phyloP scores from a whole-genome alignment of 257 asterid genomes.

The Plantago ovata region DNA sequence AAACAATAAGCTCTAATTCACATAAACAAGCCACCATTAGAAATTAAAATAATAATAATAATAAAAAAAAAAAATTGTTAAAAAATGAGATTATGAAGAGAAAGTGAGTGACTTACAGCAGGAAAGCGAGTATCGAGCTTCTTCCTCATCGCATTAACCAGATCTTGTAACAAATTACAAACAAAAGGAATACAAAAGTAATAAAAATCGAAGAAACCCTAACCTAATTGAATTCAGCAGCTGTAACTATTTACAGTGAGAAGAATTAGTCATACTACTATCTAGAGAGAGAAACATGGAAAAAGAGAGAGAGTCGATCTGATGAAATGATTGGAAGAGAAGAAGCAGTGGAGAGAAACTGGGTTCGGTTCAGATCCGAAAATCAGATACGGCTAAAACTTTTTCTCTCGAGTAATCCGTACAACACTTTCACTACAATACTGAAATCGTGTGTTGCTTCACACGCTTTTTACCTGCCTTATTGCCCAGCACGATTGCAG shows the following conservation, averaged over 20 bases:
- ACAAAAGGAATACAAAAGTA: constrained; percentile 3
- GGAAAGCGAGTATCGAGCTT: constrained; percentile 80
- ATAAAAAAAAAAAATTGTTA: background rate
- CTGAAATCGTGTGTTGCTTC: too few relatives aligned
- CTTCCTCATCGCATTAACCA: constrained; percentile 54
- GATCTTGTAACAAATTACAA: constrained; percentile 15
- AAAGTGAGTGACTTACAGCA: constrained; percentile 41
- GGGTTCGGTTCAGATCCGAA: constrained; percentile 30
- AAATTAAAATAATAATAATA: background rate
- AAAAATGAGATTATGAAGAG: too few relatives aligned
- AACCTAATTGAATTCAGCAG: constrained; percentile 15
- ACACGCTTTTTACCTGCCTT: too few relatives aligned
- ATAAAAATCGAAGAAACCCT: background rate
- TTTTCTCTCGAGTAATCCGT: too few relatives aligned
- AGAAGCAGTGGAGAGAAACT: constrained; percentile 13
- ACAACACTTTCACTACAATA: too few relatives aligned
- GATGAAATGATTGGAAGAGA: constrained; percentile 23
- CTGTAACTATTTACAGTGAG: background rate
- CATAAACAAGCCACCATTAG: background rate
- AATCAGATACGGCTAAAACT: constrained; percentile 18
- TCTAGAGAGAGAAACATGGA: too few relatives aligned
- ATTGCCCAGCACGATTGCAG: too few relatives aligned
- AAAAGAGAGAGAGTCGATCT: background rate
- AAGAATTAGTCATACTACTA: background rate
- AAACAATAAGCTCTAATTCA: background rate